Evolutionary conservation across 305 asterid species (phyloP).

Genomic region (Fraxinus floribunda): DNA sequence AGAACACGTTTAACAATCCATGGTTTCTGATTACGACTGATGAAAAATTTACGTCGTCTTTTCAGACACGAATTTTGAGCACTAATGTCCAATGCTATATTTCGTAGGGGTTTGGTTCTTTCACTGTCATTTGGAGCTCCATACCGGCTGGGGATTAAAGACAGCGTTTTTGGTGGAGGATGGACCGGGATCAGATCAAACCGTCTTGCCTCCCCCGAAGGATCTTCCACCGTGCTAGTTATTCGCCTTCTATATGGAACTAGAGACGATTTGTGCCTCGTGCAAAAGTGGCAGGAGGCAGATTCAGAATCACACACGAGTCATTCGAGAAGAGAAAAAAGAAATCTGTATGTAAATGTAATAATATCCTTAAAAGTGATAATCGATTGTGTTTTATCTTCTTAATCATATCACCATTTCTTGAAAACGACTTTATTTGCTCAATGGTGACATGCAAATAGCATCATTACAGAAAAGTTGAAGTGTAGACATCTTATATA

Average conservation of each 20-base stretch:
- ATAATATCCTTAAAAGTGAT: background rate
- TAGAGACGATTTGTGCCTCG: background rate
- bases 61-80: background rate
- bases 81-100: background rate
- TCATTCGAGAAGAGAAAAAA: background rate
- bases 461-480: background rate
- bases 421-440: background rate
- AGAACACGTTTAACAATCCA: background rate
- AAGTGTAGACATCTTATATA: background rate
- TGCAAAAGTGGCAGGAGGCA: background rate
- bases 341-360: background rate
- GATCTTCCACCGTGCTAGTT: constrained; percentile 31
- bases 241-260: background rate
- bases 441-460: background rate
- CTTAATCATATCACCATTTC: background rate
- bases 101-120: constrained; percentile 31
- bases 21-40: background rate
- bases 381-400: background rate
- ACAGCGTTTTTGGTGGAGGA: constrained; percentile 33
- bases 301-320: background rate
- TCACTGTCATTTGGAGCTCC: constrained; percentile 35
- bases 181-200: constrained; percentile 25
- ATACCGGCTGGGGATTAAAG: constrained; percentile 33
- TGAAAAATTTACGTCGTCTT: background rate
- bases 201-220: constrained; percentile 28